phyloP scores from a whole-genome alignment of 108 stramenopile genomes.

The Nitzschia inconspicua region DNA sequence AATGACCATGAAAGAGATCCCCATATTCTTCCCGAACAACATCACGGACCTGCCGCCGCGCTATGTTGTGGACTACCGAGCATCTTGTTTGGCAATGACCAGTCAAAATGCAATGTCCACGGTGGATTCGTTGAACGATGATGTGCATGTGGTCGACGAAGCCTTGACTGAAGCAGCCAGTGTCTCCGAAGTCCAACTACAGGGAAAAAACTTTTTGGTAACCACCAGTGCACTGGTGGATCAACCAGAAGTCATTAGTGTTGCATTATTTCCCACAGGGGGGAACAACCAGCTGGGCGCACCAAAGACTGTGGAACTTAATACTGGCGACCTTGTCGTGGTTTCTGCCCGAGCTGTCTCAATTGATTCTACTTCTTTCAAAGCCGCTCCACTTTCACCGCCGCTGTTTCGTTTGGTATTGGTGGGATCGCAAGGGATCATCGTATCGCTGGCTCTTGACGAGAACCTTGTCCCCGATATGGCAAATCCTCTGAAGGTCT shows the following conservation, averaged over 20 bases:
- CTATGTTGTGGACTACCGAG: slow-evolving; percentile 18
- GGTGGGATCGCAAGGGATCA: slow-evolving; percentile 30
- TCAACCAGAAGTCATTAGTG: slow-evolving; percentile 15
- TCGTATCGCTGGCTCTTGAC: slow-evolving; percentile 6
- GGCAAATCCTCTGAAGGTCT: slow-evolving; percentile 4
- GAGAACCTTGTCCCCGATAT: slow-evolving; percentile 15
- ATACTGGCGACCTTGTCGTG: slow-evolving; percentile 10
- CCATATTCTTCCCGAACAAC: slow-evolving; percentile 28
- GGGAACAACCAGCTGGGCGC: slow-evolving; percentile 12
- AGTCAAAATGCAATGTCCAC: no score
- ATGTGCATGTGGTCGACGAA: slow-evolving; percentile 17
- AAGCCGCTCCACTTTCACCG: neutral
- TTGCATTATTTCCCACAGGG: slow-evolving; percentile 16
- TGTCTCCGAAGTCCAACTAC: slow-evolving; percentile 15
- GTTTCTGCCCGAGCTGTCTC: slow-evolving; percentile 12
- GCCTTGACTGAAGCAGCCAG: slow-evolving; percentile 32
- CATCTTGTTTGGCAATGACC: neutral
- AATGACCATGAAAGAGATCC: slow-evolving; percentile 23
- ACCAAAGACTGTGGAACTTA: slow-evolving; percentile 24
- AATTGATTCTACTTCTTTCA: slow-evolving; percentile 9
- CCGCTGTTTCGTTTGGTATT: slow-evolving; percentile 17
- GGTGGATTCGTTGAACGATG: neutral
- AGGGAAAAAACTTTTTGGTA: slow-evolving; percentile 14
- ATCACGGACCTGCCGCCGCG: slow-evolving; percentile 15
- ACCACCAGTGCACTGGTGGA: slow-evolving; percentile 31